These are phyloP conservation scores for Epichloe festucae DNA, from an alignment of 2,329 filamentous ascomycete genomes.

Conservation along the genomic window DNA sequence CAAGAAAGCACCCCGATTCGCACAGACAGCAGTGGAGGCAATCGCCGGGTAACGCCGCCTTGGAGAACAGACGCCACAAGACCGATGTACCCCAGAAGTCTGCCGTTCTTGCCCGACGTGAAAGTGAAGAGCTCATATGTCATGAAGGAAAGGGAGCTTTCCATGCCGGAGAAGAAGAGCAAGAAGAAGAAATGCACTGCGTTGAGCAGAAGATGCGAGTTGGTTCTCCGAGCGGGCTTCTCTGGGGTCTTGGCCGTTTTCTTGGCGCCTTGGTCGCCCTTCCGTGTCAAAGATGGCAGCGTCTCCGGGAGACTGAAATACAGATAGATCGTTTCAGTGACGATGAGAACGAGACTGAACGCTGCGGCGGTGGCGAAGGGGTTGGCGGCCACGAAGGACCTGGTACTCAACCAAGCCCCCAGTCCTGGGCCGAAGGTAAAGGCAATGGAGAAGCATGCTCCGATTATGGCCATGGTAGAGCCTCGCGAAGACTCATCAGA, in stretches of 20 bases:
- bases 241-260: constrained; percentile 11
- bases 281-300: constrained; percentile 43
- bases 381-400: constrained; percentile 69
- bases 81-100: constrained; percentile 80
- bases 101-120: constrained; percentile 65
- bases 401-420: constrained; percentile 70
- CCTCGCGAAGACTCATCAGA: constrained; percentile 75
- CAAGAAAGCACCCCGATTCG: constrained; percentile 68
- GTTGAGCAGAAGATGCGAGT: constrained; percentile 74
- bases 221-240: constrained; percentile 45
- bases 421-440: constrained; percentile 94
- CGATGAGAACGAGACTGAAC: constrained; percentile 72
- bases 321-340: constrained; percentile 78
- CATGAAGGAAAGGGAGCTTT: constrained; percentile 95
- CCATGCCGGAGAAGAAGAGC: constrained; percentile 95
- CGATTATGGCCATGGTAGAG: constrained; percentile 90
- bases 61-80: constrained; percentile 86
- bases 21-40: constrained; percentile 69
- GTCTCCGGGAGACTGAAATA: constrained; percentile 83
- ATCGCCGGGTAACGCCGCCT: constrained; percentile 75
- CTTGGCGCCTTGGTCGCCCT: constrained; percentile 15
- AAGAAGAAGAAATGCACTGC: constrained; percentile 80
- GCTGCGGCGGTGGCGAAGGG: constrained; percentile 88
- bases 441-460: constrained; percentile 90
- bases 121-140: constrained; percentile 89